Percentiles rank a stretch among this genome's conserved stretches.
These are phyloP conservation scores for Termitomyces sp. DNA, from an alignment of 768 basidiomycete species.

Conservation along the genomic window DNA sequence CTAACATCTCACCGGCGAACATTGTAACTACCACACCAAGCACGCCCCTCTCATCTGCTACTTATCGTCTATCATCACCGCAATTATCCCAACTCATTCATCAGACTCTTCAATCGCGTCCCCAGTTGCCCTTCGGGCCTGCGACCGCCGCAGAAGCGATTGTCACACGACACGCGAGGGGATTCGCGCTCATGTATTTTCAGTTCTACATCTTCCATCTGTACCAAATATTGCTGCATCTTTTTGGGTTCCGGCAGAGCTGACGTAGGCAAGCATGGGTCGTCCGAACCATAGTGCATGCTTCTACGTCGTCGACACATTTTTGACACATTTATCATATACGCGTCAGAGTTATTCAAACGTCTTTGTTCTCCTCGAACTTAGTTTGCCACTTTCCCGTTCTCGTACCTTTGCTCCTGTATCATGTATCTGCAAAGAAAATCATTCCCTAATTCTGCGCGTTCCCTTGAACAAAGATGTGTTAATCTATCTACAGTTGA, in stretches of 20 bases:
- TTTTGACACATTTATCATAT: not conserved
- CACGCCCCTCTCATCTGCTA: not conserved
- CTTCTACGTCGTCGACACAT: slow-evolving; percentile 4
- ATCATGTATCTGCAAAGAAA: slow-evolving; percentile 2
- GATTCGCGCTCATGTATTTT: slow-evolving; percentile 16
- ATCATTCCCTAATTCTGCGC: not conserved
- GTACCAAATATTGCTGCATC: slow-evolving; percentile 20
- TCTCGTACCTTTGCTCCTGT: slow-evolving; percentile 5
- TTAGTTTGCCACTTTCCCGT: slow-evolving; percentile 5
- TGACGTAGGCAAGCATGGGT: slow-evolving; percentile 6
- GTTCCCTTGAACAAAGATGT: not conserved
- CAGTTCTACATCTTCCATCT: slow-evolving; percentile 19
- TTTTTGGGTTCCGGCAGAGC: slow-evolving; percentile 9
- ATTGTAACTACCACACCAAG: slow-evolving; percentile 8
- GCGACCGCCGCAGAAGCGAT: slow-evolving; percentile 12
- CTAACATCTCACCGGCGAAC: slow-evolving; percentile 1
- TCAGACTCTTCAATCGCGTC: slow-evolving; percentile 1
- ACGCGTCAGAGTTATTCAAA: not conserved
- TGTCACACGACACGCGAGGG: slow-evolving; percentile 13
- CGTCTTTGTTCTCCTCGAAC: slow-evolving; percentile 5
- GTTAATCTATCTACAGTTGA: not conserved
- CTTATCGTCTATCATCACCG: not conserved
- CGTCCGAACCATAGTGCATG: slow-evolving; percentile 3
- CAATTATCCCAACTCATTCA: not conserved
- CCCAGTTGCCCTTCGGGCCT: slow-evolving; percentile 11